Evolutionary conservation across 176 grass and related monocot genomes (phyloP), one percentile per base, ranked within the genome.

Genomic region (Cenchrus purpureus): DNA sequence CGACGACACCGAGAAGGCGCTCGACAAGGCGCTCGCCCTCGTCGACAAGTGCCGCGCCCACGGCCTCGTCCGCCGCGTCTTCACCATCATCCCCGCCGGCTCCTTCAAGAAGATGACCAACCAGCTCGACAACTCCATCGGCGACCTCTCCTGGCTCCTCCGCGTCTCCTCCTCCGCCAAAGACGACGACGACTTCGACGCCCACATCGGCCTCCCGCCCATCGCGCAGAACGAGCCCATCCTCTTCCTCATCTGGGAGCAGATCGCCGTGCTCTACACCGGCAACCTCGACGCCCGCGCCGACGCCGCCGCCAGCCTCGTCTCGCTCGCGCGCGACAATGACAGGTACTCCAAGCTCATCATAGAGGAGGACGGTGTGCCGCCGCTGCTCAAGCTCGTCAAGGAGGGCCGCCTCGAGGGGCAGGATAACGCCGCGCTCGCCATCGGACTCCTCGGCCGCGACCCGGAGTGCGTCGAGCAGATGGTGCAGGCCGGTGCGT

Each of bases 191-290:
- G 95, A 95, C 84, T 91, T 84, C 81, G 91, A 93, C 85, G 71
- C 65, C 0, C 93, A 98, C 89, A 88, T 98, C 79, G 95, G 93
- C 0, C 91, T 98, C 37, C 92, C 92, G 20, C 93, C 95, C n/a
- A 98, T 98, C 87, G 95, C 95, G 66, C 95, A 95, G 92, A 98
- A 98, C 87, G 95, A 98, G 88, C 95, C 95, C 79, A 98, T 98
- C 81, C 88, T 98, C 22, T 95, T 97, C 92, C 95, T 97, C 48
- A 97, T 97, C 86, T 97, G 95, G 95, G 95, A 95, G 82, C 95
- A 97, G 88, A 97, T 97, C 87, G 95, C 95, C 7, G 92, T 90
- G 66, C 90, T 97, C n/a, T 88, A 90, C 89, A 95, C 95, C 14
- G 95, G 95, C 8, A 86, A 89, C 86, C 92, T 95, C 48, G 95